Conservation (phyloP, 2,329 filamentous ascomycete species). For the Xylaria multiplex region DNA sequence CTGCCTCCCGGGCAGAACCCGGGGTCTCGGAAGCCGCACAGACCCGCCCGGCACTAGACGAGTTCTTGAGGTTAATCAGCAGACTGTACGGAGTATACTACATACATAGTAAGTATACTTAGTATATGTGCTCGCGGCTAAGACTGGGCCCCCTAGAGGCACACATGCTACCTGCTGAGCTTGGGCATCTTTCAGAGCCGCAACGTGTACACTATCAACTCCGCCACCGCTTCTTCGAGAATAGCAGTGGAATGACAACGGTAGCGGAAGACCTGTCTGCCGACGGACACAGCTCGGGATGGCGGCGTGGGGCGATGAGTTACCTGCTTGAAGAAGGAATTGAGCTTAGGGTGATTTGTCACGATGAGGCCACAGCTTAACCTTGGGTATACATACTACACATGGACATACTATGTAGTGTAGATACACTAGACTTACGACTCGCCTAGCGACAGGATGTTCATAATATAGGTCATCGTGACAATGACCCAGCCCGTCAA, state of each 20-base stretch:
- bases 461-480: not conserved
- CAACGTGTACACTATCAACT: conserved; percentile 22
- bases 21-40: conserved; percentile 46
- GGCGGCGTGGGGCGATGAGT: conserved; percentile 43
- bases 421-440: conserved; percentile 61
- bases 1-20: conserved; percentile 45
- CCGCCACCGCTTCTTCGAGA: conserved; percentile 37
- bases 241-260: conserved; percentile 33
- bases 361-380: conserved; percentile 65
- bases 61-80: conserved; percentile 26
- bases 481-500: not conserved
- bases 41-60: conserved; percentile 57
- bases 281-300: conserved; percentile 24
- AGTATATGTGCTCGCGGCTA: conserved; percentile 49
- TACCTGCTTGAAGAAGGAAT: conserved; percentile 45
- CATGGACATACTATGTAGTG: conserved; percentile 55
- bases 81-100: conserved; percentile 46
- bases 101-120: too few relatives aligned
- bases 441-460: conserved; percentile 55
- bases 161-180: conserved; percentile 52
- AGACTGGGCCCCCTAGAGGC: conserved; percentile 46
- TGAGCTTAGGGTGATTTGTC: conserved; percentile 53
- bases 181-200: conserved; percentile 51
- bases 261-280: conserved; percentile 28
- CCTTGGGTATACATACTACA: conserved; percentile 60